Evolutionary conservation across 148 eudicot genomes (phyloP), one percentile per base, ranked within the genome.

Genomic region (Mesembryanthemum crystallinum): DNA sequence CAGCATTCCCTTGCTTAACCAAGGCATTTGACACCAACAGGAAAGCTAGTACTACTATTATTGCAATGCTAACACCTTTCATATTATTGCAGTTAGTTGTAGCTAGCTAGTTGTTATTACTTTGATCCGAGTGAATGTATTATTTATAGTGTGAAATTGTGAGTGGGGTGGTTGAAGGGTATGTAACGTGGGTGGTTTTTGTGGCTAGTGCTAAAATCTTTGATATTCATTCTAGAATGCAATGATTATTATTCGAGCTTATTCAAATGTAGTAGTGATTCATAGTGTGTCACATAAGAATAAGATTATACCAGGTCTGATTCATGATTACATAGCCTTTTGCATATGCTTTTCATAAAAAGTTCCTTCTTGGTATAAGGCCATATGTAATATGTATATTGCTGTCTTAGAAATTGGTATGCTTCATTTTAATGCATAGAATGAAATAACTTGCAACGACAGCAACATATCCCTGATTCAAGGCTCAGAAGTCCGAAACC

Each of bases 91-190:
- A 3, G 23, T 1, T 5, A 0, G 3, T 43, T 43, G 10, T 45
- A 45, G 49, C 14, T 9, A 8, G 49, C 49, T 45, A 45, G 49
- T 43, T 43, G 7, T 8, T 6, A 11, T 13, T 3, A 11, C 11
- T 1, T 8, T 45, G 11, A 13, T 8, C 9, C 0, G 1, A 28
- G 37, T 24, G 5, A 1, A 4, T 61, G 39, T 63, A 47, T 35
- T 64, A 64, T 35, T 33, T 20, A 64, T 64, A 64, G 68, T 18
- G 47, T 35, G 25, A 64, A 64, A 35, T 67, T 35, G 27, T 64
- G 30, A 77, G 80, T 78, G 81, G 47, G 75, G 76, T 78, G 67
- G 81, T 78, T 78, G 77, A 29, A 67, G 7, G 45, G 66, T 57
- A 54, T 30, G 30, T 66, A n/a, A 73, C 67, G 60, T 78, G 77